phyloP scores from a whole-genome alignment of 2,329 filamentous ascomycete species.

The Scleromitrula shiraiana region DNA sequence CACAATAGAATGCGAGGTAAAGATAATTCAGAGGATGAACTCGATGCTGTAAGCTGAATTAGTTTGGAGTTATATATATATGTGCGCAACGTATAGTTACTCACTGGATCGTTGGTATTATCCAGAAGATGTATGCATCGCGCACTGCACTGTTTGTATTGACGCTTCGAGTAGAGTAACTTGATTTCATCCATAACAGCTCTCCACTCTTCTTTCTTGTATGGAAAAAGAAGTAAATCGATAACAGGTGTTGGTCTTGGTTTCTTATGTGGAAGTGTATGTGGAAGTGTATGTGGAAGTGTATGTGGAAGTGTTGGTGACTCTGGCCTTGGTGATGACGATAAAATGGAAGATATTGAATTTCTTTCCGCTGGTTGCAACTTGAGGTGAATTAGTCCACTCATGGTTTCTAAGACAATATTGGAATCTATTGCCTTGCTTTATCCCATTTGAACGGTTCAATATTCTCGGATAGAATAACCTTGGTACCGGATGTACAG shows the following conservation, averaged over 20 bases:
- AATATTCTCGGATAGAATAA: conserved; percentile 1
- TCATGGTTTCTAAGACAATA: conserved; percentile 4
- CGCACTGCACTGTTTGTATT: conserved; percentile 26
- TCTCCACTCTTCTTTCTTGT: conserved; percentile 24
- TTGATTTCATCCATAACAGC: conserved; percentile 27
- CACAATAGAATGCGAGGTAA: conserved; percentile 28
- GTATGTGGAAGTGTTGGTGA: background rate
- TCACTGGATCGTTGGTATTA: conserved; percentile 24
- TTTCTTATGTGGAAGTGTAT: conserved; percentile 1
- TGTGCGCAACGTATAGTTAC: background rate
- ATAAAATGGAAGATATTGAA: background rate
- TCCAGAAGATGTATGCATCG: conserved; percentile 25
- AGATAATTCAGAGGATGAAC: conserved; percentile 26
- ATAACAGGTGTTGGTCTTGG: conserved; percentile 14
- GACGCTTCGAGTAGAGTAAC: conserved; percentile 20
- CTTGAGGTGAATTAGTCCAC: conserved; percentile 6
- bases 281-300: background rate
- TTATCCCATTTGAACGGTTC: no score
- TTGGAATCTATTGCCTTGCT: background rate
- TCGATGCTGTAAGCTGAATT: conserved; percentile 13
- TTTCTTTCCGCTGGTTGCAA: conserved; percentile 5
- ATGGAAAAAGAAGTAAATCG: conserved; percentile 17
- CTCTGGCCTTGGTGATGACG: background rate
- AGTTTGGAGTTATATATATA: conserved; percentile 3
- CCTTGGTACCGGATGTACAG: conserved; percentile 2